These are phyloP conservation scores for Berkeleyomyces basicola DNA, from an alignment of 2,329 filamentous ascomycete genomes.

Conservation along the genomic window DNA sequence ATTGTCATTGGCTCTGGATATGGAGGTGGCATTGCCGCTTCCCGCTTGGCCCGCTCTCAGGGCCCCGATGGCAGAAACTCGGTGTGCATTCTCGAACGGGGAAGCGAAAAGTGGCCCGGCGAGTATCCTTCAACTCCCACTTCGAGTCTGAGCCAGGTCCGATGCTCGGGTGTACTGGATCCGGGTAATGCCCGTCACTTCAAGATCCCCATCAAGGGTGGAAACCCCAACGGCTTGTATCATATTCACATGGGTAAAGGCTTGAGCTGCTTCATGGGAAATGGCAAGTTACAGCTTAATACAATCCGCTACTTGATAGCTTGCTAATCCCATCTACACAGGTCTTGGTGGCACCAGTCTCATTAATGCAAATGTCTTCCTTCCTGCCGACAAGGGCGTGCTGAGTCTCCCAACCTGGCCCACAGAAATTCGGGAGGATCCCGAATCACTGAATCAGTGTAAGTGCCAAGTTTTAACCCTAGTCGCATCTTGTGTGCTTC, in stretches of 20 bases:
- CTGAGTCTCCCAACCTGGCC: constrained; percentile 42
- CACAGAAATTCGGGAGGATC: constrained; percentile 32
- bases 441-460: constrained; percentile 31
- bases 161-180: constrained; percentile 37
- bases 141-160: constrained; percentile 35
- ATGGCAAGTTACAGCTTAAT: constrained; percentile 27
- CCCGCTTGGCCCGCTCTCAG: constrained; percentile 38
- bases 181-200: constrained; percentile 23
- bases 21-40: constrained; percentile 48
- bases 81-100: constrained; percentile 49
- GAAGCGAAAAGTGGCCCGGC: constrained; percentile 48
- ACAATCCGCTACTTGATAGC: background rate
- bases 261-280: constrained; percentile 44
- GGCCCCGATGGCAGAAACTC: constrained; percentile 26
- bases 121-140: constrained; percentile 38
- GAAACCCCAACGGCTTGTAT: constrained; percentile 44
- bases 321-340: constrained; percentile 15
- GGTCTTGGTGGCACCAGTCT: constrained; percentile 49
- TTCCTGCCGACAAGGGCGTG: constrained; percentile 39
- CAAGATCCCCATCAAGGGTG: constrained; percentile 28
- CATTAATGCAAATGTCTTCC: constrained; percentile 51
- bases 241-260: constrained; percentile 46
- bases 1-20: constrained; percentile 55
- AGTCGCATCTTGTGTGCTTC: background rate
- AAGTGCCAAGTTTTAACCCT: constrained; percentile 17